Base-by-base conservation (phyloP, 345 rosid genomes). In the Bruguiera parviflora region DNA sequence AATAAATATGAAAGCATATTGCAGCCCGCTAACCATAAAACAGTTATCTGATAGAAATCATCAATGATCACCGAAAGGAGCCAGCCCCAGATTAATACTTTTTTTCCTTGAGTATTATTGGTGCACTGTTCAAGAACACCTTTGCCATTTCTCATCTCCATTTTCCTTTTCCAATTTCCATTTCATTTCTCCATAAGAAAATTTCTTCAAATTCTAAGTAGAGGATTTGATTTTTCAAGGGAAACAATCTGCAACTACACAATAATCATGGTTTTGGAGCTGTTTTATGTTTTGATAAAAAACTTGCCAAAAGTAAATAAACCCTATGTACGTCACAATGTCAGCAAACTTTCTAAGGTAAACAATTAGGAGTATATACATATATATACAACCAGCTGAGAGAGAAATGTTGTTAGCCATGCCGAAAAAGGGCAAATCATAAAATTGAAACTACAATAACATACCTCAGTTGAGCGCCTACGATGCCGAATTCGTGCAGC, bases 391-490 rank as follows among this genome's bases (percentile, higher is more conserved):
- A 61, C 2, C 35, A 18, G 28, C 0, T 6, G 29, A 7, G 7
- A 31, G 51, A 70, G 3, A 51, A 59, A 8, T 27, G 18, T 39
- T n/a, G 5, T 43, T 43, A 0, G 19, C 28, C 7, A 59, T 22
- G 21, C 27, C 24, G 11, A 39, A 69, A 7, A 67, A 1, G 64
- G 10, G 13, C 9, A 47, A 60, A 49, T 20, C 2, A 55, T 46
- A 20, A 61, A 25, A 68, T 51, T 8, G 53, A 62, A 67, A 53
- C 22, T 19, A 25, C 56, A 68, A 1, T 25, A 65, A 80, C 75
- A 51, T 78, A 85, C 98, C 96, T 90, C 98, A 73, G 32, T 83
- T 39, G 88, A 76, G 55, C 93, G 90, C 77, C 66, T 84, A 28
- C 98, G 91, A 71, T 89, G 87, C 65, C 98, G 86, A 73, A 78